These are phyloP conservation scores for Nitzschia palea DNA, from an alignment of 108 stramenopile species.

Conservation along the genomic window DNA sequence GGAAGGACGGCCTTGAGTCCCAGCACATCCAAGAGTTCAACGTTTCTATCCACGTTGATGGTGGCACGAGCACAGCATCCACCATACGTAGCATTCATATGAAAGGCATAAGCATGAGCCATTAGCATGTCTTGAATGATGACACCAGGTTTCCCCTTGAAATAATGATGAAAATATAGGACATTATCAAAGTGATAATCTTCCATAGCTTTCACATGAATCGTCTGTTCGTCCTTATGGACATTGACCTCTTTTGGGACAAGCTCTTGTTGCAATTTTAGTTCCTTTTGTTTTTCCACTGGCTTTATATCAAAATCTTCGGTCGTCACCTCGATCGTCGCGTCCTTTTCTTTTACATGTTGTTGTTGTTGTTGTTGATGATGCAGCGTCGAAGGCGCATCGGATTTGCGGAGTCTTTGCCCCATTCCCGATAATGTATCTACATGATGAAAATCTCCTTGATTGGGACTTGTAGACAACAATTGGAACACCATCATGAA, in stretches of 20 bases:
- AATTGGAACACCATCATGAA: too few relatives aligned
- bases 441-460: too few relatives aligned
- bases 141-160: conserved; percentile 13
- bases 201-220: not conserved
- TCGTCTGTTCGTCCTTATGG: not conserved
- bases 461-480: too few relatives aligned
- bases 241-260: not conserved
- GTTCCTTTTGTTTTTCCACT: not conserved
- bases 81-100: conserved; percentile 20
- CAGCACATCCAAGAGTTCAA: conserved; percentile 23
- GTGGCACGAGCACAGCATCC: conserved; percentile 21
- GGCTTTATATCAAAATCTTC: not conserved
- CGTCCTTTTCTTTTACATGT: not conserved
- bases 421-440: too few relatives aligned
- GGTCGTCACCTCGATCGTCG: not conserved
- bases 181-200: not conserved
- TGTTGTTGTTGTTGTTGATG: too few relatives aligned
- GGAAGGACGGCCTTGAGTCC: conserved; percentile 24
- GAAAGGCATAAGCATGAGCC: conserved; percentile 39
- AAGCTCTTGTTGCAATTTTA: not conserved
- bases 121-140: conserved; percentile 34
- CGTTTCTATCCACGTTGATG: conserved; percentile 8
- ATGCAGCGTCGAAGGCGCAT: too few relatives aligned
- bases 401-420: too few relatives aligned
- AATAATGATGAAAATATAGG: conserved; percentile 6